Evolutionary conservation across 2,329 filamentous ascomycete genomes (phyloP), one percentile per base, ranked within the genome.

Genomic region (Botrytis deweyae): DNA sequence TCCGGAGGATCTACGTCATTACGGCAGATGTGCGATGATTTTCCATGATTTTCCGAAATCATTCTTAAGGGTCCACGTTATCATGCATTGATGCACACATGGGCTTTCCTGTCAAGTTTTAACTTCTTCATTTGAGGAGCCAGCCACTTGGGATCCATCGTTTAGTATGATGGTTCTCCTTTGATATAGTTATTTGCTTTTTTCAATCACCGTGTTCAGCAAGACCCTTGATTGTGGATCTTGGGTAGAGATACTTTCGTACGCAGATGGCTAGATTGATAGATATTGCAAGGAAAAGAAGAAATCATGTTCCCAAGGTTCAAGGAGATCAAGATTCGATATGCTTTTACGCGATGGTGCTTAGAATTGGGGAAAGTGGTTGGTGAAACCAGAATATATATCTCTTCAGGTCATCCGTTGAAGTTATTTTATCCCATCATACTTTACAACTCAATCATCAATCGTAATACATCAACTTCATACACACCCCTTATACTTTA

Each of bases 61-160:
- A 58, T 58, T 33, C 49, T 25, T 58, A 69, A 59, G n/a, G 38
- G 61, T 66, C 70, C 49, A 68, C 22, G 42, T 49, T 67, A 46
- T 68, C 67, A 59, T 68, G 70, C 70, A 72, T 72, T 72, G 70
- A 72, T 72, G 58, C 29, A 36, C 70, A 72, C 70, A 72, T 61
- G 70, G 70, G 29, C 29, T 42, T 61, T 68, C 70, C 70, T 68
- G 64, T 72, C 49, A 68, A 68, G 18, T 18, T n/a, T 18, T 61
- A 10, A 7, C 20, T 18, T 40, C 64, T 55, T n/a, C 62, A 29
- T 44, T 61, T 59, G 59, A 9, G 2, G 33, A 61, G n/a, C 52
- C 33, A 62, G 52, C 29, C 65, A 63, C 44, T 68, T 3, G n/a
- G 12, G 22, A 36, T 33, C 33, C 52, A 55, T 68, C 20, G n/a